These are phyloP conservation scores for Colletotrichum plurivorum DNA, from an alignment of 2,329 filamentous ascomycete species.

Conservation along the genomic window DNA sequence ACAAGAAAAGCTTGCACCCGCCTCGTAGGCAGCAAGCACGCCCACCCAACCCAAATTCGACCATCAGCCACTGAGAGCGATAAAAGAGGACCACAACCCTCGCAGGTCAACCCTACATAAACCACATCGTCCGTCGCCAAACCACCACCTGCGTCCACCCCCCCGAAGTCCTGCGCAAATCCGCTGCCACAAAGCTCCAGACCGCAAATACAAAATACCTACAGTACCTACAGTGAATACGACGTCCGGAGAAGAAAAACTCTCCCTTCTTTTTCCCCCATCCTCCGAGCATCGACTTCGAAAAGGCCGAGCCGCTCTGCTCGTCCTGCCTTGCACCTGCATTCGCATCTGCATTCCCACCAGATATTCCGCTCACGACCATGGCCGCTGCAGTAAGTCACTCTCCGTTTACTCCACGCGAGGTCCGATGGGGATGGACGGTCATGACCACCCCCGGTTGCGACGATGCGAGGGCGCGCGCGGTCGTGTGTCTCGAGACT, in stretches of 20 bases:
- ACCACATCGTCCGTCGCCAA: not conserved
- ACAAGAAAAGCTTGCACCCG: conserved; percentile 6
- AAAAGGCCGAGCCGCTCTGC: no score
- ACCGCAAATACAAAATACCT: not conserved
- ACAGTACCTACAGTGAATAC: not conserved
- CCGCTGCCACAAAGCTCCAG: conserved; percentile 3
- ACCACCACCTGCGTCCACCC: not conserved
- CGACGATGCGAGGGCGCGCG: conserved; percentile 43
- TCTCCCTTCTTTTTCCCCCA: conserved; percentile 12
- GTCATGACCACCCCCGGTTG: conserved; percentile 9
- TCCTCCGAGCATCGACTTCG: conserved; percentile 39
- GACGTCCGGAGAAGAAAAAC: conserved; percentile 20
- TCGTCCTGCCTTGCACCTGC: conserved; percentile 36
- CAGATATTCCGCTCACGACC: conserved; percentile 34
- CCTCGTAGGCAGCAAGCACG: conserved; percentile 14
- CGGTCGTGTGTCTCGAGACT: conserved; percentile 54
- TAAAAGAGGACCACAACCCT: conserved; percentile 1
- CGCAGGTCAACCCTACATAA: not conserved
- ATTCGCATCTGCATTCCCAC: conserved; percentile 43
- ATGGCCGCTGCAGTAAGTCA: conserved; percentile 57
- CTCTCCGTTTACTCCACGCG: conserved; percentile 34
- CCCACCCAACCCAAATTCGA: not conserved
- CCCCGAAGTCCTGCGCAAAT: not conserved
- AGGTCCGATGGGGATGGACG: conserved; percentile 35
- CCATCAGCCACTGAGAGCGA: conserved; percentile 1